phyloP scores from a whole-genome alignment of 306 rosid species.

The Pterocarpus santalinus region DNA sequence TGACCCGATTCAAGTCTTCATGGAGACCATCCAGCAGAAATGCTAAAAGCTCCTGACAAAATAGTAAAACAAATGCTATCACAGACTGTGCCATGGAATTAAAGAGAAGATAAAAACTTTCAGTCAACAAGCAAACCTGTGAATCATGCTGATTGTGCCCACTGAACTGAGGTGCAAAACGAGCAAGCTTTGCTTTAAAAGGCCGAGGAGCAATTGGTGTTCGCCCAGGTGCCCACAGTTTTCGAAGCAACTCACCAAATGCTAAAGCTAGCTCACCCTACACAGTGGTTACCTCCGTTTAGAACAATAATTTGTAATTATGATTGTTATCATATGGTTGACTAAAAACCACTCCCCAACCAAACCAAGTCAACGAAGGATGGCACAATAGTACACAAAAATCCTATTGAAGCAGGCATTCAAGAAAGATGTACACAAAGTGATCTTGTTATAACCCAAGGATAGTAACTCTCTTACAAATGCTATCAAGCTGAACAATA shows the following conservation, averaged over 20 bases:
- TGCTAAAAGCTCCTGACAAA: slow-evolving; percentile 94
- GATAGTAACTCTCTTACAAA: slow-evolving; percentile 6
- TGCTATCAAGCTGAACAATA: background rate
- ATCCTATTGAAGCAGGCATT: slow-evolving; percentile 18
- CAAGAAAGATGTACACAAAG: slow-evolving; percentile 27
- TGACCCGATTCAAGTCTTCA: slow-evolving; percentile 97
- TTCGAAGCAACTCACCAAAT: slow-evolving; percentile 94
- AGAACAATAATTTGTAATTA: slow-evolving; percentile 25
- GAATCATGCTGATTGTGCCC: slow-evolving; percentile 99
- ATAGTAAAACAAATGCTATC: slow-evolving; percentile 43
- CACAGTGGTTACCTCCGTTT: slow-evolving; percentile 44
- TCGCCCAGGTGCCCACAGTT: slow-evolving; percentile 98
- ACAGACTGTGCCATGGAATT: slow-evolving; percentile 39
- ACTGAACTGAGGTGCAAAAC: slow-evolving; percentile 99
- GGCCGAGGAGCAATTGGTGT: slow-evolving; percentile 95
- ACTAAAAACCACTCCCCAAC: slow-evolving; percentile 35
- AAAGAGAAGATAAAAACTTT: slow-evolving; percentile 9
- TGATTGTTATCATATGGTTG: slow-evolving; percentile 13
- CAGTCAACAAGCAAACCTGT: slow-evolving; percentile 72
- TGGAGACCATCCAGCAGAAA: slow-evolving; percentile 98
- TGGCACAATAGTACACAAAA: slow-evolving; percentile 13
- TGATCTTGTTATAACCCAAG: slow-evolving; percentile 7
- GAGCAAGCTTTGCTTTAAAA: slow-evolving; percentile 93
- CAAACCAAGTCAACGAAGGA: slow-evolving; percentile 37
- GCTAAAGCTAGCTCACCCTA: slow-evolving; percentile 98